A percentile compares a stretch with the other conserved stretches of the same genome.
Evolutionary conservation across 352 stramenopile genomes (phyloP).

Genomic region (Phytopythium montanum): DNA sequence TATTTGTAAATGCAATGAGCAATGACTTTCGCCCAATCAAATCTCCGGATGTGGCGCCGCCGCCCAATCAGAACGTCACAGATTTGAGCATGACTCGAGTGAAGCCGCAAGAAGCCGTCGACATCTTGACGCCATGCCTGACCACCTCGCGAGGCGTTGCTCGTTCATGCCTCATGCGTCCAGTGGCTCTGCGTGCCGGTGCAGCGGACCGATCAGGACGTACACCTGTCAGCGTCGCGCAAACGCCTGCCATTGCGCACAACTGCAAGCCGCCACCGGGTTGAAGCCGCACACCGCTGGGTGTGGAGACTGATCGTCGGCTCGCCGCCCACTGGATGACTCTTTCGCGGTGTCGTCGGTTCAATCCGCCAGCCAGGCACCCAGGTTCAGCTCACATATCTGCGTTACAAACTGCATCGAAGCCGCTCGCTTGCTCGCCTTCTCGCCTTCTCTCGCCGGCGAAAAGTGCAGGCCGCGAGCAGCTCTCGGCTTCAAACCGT

Average conservation of each 20-base stretch:
- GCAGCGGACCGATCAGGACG: not conserved
- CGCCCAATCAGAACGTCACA: too few species aligned
- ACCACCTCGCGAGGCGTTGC: too few species aligned
- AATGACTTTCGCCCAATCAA: too few species aligned
- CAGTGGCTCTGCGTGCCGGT: not conserved
- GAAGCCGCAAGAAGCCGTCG: too few species aligned
- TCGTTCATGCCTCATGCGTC: too few species aligned
- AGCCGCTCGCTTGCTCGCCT: not conserved
- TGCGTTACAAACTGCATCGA: slow-evolving; percentile 1
- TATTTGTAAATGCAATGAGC: too few species aligned
- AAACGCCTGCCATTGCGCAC: not conserved
- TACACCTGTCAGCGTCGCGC: not conserved
- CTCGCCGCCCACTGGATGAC: not conserved
- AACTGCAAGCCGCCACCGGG: not conserved
- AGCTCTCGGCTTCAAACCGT: not conserved
- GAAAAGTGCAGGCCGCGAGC: slow-evolving; percentile 1
- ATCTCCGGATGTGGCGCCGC: too few species aligned
- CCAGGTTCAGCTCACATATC: not conserved
- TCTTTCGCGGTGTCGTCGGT: not conserved
- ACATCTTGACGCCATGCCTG: too few species aligned
- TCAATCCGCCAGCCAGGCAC: not conserved
- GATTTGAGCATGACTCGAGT: too few species aligned
- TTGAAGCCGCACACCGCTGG: too few species aligned
- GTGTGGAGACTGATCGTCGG: not conserved
- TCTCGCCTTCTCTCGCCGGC: not conserved